Evolutionary conservation across 257 asterid genomes (phyloP).

Genomic region (Plantago elongata): DNA sequence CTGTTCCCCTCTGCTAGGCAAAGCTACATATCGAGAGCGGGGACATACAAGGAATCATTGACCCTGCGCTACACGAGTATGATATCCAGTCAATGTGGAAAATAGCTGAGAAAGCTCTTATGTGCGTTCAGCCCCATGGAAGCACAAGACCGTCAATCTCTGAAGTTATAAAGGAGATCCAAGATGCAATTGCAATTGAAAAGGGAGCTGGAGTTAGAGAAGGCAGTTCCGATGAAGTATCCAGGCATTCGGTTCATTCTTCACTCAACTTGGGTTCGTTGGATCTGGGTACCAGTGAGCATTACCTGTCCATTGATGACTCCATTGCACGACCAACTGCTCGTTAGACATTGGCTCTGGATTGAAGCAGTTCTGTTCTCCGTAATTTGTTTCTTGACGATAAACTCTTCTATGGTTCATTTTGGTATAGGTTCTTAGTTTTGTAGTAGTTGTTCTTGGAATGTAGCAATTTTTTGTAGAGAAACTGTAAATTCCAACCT

Average conservation of each 20-base stretch:
- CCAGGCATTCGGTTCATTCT: conserved; percentile 73
- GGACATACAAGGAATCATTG: conserved; percentile 91
- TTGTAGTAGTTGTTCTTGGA: not conserved
- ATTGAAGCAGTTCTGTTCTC: not conserved
- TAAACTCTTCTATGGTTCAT: not conserved
- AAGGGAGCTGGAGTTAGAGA: conserved; percentile 60
- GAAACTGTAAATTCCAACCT: conserved; percentile 27
- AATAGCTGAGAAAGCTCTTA: conserved; percentile 94
- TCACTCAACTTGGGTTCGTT: conserved; percentile 58
- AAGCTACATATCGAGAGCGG: conserved; percentile 92
- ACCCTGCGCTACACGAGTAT: conserved; percentile 61
- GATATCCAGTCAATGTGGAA: conserved; percentile 99
- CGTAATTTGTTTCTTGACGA: conserved; percentile 8
- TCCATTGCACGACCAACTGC: conserved; percentile 74
- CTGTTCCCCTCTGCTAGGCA: conserved; percentile 42
- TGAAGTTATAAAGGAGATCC: conserved; percentile 89
- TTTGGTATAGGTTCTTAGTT: conserved; percentile 4
- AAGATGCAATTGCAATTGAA: conserved; percentile 75
- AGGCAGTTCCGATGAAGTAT: conserved; percentile 80
- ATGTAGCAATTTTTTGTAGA: conserved; percentile 8
- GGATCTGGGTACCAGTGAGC: conserved; percentile 63
- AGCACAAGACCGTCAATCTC: conserved; percentile 93
- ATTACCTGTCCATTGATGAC: conserved; percentile 68
- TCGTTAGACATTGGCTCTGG: conserved; percentile 38
- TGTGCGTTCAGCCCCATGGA: conserved; percentile 96